These are phyloP conservation scores for Rutstroemia sp. DNA, from an alignment of 2,329 filamentous ascomycete species.

Conservation along the genomic window DNA sequence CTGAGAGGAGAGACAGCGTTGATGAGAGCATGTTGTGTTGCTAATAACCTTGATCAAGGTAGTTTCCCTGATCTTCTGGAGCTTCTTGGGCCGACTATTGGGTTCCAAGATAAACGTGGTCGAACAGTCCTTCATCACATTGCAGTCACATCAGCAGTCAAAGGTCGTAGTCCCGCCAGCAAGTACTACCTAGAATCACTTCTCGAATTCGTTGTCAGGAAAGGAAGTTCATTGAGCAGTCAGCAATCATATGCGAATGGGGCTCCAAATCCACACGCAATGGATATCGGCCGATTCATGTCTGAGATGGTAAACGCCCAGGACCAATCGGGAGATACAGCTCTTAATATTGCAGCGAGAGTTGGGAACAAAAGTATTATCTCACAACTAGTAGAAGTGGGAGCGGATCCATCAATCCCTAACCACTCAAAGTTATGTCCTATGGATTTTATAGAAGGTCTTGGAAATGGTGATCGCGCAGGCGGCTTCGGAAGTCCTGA, in stretches of 20 bases:
- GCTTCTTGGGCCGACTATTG: slow-evolving; percentile 80
- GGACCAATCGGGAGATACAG: slow-evolving; percentile 90
- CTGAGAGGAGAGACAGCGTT: slow-evolving; percentile 84
- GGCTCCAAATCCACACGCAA: slow-evolving; percentile 32
- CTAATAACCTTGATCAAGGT: slow-evolving; percentile 86
- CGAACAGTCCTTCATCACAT: slow-evolving; percentile 94
- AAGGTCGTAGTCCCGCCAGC: slow-evolving; percentile 82
- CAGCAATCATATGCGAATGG: slow-evolving; percentile 33
- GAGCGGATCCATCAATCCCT: slow-evolving; percentile 83
- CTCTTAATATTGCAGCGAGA: slow-evolving; percentile 84
- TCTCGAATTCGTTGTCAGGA: slow-evolving; percentile 87
- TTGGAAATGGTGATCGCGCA: slow-evolving; percentile 55
- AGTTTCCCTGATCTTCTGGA: slow-evolving; percentile 89
- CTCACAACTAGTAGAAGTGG: slow-evolving; percentile 91
- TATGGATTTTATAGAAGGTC: slow-evolving; percentile 72
- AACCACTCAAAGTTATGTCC: slow-evolving; percentile 86
- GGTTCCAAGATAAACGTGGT: slow-evolving; percentile 81
- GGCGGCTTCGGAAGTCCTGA: slow-evolving; percentile 38
- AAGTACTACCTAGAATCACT: slow-evolving; percentile 94
- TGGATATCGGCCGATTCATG: slow-evolving; percentile 89
- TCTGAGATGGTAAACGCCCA: slow-evolving; percentile 94
- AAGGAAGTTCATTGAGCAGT: slow-evolving; percentile 58
- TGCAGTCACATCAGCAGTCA: slow-evolving; percentile 89
- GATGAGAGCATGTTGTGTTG: slow-evolving; percentile 86
- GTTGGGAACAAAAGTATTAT: slow-evolving; percentile 94